Percentiles rank a stretch among this genome's conserved stretches.
phyloP scores from a whole-genome alignment of 257 asterid species.

The Orobanche coerulescens region DNA sequence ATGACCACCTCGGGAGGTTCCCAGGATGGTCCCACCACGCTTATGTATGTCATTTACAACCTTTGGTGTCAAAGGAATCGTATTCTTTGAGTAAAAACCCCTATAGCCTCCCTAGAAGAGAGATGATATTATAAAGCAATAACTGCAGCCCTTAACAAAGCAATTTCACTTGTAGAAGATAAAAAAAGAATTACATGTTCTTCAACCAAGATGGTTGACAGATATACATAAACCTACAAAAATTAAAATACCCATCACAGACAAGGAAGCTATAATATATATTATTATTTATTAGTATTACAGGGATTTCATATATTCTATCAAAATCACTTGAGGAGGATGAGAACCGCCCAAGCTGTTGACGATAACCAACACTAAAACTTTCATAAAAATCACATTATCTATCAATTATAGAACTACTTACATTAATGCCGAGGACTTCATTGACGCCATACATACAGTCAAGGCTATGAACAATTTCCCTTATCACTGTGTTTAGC shows the following conservation, averaged over 20 bases:
- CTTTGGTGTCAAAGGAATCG: conserved; percentile 44
- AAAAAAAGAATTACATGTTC: background rate
- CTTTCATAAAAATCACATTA: conserved; percentile 10
- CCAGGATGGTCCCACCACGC: conserved; percentile 93
- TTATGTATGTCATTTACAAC: conserved; percentile 74
- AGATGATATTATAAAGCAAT: background rate
- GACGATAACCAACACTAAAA: background rate
- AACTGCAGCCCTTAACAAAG: conserved; percentile 4
- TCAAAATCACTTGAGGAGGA: background rate
- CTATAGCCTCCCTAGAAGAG: conserved; percentile 48
- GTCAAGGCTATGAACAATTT: conserved; percentile 60
- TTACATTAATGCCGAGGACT: conserved; percentile 58
- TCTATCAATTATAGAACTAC: conserved; percentile 16
- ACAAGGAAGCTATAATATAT: too few species aligned
- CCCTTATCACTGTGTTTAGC: conserved; percentile 68
- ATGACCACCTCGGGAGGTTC: conserved; percentile 95
- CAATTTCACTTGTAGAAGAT: conserved; percentile 14
- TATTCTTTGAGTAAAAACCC: conserved; percentile 50
- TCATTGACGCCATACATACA: conserved; percentile 52
- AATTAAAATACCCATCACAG: conserved; percentile 5
- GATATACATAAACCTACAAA: conserved; percentile 11
- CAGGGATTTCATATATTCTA: background rate
- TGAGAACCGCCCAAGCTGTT: conserved; percentile 5
- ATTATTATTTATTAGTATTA: background rate
- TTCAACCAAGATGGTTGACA: background rate